Conservation (phyloP, 2,329 filamentous ascomycete genomes). For the Ambrosiella cleistominuta region DNA sequence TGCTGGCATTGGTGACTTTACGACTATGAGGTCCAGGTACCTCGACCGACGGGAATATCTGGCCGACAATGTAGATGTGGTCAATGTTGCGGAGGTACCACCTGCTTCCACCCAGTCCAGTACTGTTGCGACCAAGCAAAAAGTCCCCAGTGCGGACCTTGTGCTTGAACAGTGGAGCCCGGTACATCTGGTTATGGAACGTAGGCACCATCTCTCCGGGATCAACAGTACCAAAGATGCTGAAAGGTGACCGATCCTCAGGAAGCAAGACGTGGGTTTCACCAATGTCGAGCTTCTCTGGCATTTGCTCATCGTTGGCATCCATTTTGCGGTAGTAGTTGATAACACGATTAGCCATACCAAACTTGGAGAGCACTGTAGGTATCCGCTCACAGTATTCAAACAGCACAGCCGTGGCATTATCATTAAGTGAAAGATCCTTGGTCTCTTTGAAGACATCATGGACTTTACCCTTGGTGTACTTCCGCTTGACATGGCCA, state of each 20-base stretch:
- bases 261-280: conserved; percentile 77
- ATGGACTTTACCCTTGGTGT: conserved; percentile 61
- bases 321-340: conserved; percentile 88
- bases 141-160: conserved; percentile 65
- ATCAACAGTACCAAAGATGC: conserved; percentile 84
- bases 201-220: conserved; percentile 80
- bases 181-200: conserved; percentile 87
- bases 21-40: conserved; percentile 86
- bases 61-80: conserved; percentile 77
- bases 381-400: conserved; percentile 95
- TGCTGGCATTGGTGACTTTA: conserved; percentile 91
- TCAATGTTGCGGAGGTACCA: conserved; percentile 84
- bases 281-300: conserved; percentile 69
- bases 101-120: conserved; percentile 55
- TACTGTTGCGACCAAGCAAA: conserved; percentile 65
- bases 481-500: conserved; percentile 61
- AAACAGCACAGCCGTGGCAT: conserved; percentile 70
- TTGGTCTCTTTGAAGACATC: conserved; percentile 65
- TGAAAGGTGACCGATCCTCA: conserved; percentile 91
- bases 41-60: conserved; percentile 81
- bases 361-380: conserved; percentile 82
- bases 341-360: conserved; percentile 89
- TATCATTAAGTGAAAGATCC: conserved; percentile 74
- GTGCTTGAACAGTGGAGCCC: conserved; percentile 85
- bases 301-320: conserved; percentile 51